Evolutionary conservation across 2,329 filamentous ascomycete genomes (phyloP).

Genomic region (Colletotrichum sansevieriae): DNA sequence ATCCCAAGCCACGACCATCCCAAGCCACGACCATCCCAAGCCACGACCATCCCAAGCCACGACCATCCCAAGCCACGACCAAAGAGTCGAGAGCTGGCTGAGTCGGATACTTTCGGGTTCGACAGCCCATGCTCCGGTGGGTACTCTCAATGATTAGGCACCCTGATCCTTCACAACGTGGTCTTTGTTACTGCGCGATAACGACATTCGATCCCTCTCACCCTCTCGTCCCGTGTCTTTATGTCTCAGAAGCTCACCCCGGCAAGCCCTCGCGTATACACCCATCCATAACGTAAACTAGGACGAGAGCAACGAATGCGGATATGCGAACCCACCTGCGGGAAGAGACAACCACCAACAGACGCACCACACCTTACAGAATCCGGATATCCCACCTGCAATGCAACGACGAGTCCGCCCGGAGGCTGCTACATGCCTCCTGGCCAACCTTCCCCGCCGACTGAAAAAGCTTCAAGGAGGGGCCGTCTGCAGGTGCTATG

Average conservation of each 20-base stretch:
- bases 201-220: no score
- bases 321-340: no score
- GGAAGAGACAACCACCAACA: slow-evolving; percentile 5
- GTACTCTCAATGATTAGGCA: slow-evolving; percentile 16
- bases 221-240: neutral
- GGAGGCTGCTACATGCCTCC: slow-evolving; percentile 12
- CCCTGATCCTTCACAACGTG: slow-evolving; percentile 23
- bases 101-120: slow-evolving; percentile 37
- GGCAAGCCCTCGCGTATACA: slow-evolving; percentile 1
- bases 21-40: no score
- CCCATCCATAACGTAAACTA: slow-evolving; percentile 14
- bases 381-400: slow-evolving; percentile 21
- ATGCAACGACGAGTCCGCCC: slow-evolving; percentile 8
- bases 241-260: neutral
- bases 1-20: no score
- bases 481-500: slow-evolving; percentile 23
- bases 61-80: no score
- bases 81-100: slow-evolving; percentile 5
- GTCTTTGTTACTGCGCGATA: slow-evolving; percentile 34
- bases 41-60: no score
- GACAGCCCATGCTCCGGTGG: slow-evolving; percentile 21
- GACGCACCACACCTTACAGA: slow-evolving; percentile 18
- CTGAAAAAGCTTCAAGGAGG: slow-evolving; percentile 5
- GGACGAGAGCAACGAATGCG: slow-evolving; percentile 5
- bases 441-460: slow-evolving; percentile 10